phyloP scores from a whole-genome alignment of 176 grass and related monocot genomes.

The Oryza australiensis region DNA sequence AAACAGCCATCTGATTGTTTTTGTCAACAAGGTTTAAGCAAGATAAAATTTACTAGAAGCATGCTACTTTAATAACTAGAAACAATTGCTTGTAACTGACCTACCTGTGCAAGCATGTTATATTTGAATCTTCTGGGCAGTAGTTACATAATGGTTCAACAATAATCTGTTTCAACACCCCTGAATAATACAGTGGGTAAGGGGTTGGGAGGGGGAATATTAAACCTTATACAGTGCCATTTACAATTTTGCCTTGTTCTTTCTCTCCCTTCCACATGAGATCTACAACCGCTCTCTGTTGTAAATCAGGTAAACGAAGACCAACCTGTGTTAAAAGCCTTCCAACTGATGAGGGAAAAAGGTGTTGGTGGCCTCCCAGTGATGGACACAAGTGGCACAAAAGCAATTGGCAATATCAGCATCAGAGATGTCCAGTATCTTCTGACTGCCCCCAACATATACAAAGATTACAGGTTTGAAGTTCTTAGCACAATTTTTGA shows the following conservation, averaged over 20 bases:
- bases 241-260: too few species aligned
- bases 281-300: neutral
- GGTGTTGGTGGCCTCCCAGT: constrained; percentile 92
- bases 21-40: neutral
- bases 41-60: neutral
- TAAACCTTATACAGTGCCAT: neutral
- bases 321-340: constrained; percentile 89
- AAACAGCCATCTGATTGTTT: neutral
- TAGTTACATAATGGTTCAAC: neutral
- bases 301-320: constrained; percentile 77
- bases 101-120: too few species aligned
- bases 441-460: constrained; percentile 88
- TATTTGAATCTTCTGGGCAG: too few species aligned
- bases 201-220: neutral
- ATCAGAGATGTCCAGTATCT: constrained; percentile 99
- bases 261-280: neutral
- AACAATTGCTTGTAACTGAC: too few species aligned
- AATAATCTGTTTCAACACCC: too few species aligned
- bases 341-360: constrained; percentile 85
- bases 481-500: neutral
- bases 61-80: neutral
- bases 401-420: constrained; percentile 87
- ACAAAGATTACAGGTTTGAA: constrained; percentile 88
- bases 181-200: too few species aligned
- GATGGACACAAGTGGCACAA: constrained; percentile 64